phyloP scores from a whole-genome alignment of 805 yeast species.

The Yarrowia sp. region DNA sequence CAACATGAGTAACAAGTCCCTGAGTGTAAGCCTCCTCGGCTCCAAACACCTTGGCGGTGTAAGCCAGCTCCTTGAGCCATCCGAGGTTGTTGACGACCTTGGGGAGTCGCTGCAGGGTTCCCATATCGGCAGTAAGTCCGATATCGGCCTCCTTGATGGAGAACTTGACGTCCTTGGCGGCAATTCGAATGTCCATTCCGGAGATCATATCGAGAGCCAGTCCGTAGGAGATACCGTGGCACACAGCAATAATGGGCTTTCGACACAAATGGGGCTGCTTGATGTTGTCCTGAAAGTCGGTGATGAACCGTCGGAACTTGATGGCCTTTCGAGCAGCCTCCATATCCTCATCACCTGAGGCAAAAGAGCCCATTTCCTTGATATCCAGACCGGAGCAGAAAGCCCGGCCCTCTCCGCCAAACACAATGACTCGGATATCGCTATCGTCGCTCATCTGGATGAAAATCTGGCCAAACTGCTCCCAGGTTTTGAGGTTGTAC shows the following conservation, averaged over 20 bases:
- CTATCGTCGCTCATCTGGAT: conserved; percentile 46
- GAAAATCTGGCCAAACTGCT: conserved; percentile 53
- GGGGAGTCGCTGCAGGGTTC: conserved; percentile 68
- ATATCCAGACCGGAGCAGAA: conserved; percentile 69
- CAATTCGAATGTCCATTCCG: conserved; percentile 57
- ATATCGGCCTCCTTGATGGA: conserved; percentile 68
- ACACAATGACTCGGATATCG: conserved; percentile 52
- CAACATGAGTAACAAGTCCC: conserved; percentile 53
- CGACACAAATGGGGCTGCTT: conserved; percentile 35
- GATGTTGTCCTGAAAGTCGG: conserved; percentile 59
- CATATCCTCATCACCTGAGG: conserved; percentile 30
- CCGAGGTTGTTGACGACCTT: conserved; percentile 53
- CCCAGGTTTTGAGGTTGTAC: conserved; percentile 55
- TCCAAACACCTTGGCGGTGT: conserved; percentile 58
- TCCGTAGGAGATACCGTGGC: conserved; percentile 66
- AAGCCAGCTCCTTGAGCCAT: conserved; percentile 56
- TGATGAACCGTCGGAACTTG: conserved; percentile 43
- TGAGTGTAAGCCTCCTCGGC: conserved; percentile 54
- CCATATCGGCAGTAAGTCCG: conserved; percentile 78
- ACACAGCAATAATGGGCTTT: conserved; percentile 60
- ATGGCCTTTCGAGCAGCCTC: conserved; percentile 38
- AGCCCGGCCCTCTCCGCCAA: conserved; percentile 55
- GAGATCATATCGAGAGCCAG: conserved; percentile 66
- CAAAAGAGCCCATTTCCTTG: conserved; percentile 33
- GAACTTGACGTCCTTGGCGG: conserved; percentile 51